Conservation (phyloP, 2,329 filamentous ascomycete genomes). For the Hypoxylon sp. region DNA sequence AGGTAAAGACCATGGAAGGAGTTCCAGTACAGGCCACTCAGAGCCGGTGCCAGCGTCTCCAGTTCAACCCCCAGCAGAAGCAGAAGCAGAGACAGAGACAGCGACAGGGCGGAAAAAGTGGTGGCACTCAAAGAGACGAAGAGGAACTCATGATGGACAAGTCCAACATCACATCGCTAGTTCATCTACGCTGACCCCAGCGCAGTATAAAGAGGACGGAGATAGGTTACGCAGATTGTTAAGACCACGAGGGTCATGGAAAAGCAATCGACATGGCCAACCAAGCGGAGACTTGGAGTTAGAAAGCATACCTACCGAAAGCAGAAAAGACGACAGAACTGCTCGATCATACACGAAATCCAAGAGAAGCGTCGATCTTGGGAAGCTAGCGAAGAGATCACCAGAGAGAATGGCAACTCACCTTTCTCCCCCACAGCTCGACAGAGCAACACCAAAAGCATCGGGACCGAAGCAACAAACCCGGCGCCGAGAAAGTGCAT, state of each 20-base stretch:
- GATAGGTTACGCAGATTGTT: not conserved
- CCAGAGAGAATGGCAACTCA: slow-evolving; percentile 7
- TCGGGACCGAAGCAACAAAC: slow-evolving; percentile 4
- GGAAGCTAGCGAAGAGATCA: no score
- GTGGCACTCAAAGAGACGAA: slow-evolving; percentile 24
- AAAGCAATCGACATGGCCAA: slow-evolving; percentile 9
- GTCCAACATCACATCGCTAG: not conserved
- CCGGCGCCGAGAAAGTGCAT: slow-evolving; percentile 11
- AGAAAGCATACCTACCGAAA: not conserved
- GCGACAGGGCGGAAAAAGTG: slow-evolving; percentile 11
- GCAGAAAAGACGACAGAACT: not conserved
- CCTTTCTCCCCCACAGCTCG: not conserved
- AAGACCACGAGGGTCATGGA: slow-evolving; percentile 12
- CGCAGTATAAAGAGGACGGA: not conserved
- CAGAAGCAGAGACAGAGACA: not conserved
- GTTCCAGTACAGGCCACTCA: slow-evolving; percentile 1
- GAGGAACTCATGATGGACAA: not conserved
- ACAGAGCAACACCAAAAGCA: not conserved
- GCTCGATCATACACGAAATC: no score
- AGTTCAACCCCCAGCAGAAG: not conserved
- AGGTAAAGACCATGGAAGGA: slow-evolving; percentile 1
- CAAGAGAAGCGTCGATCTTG: no score
- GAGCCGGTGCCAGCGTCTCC: slow-evolving; percentile 3
- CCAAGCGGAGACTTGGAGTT: slow-evolving; percentile 4
- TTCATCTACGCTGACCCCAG: no score